Conservation (phyloP, 805 yeast genomes). For the Wickerhamiella brachini region DNA sequence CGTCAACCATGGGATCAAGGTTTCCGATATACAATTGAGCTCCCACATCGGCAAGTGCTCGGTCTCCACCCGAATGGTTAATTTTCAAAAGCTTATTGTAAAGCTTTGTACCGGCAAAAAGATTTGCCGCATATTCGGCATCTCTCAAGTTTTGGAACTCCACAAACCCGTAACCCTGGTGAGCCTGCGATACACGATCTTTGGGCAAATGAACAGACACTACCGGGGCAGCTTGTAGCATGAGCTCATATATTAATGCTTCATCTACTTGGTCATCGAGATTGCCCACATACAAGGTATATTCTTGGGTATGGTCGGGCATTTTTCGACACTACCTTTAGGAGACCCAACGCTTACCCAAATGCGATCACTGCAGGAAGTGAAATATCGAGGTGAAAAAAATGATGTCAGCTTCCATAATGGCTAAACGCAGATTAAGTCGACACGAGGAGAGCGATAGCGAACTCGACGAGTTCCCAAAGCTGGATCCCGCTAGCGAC, state of each 20-base stretch:
- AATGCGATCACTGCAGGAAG: neutral
- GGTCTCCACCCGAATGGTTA: conserved; percentile 21
- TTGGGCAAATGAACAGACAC: conserved; percentile 58
- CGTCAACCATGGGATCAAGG: conserved; percentile 54
- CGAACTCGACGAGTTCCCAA: neutral
- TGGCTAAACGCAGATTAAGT: neutral
- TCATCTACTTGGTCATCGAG: conserved; percentile 66
- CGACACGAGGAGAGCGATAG: neutral
- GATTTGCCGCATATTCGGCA: conserved; percentile 51
- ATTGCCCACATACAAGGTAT: conserved; percentile 57
- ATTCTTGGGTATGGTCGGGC: neutral
- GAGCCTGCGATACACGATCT: conserved; percentile 54
- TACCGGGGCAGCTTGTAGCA: conserved; percentile 76
- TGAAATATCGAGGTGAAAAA: neutral
- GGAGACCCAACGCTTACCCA: neutral
- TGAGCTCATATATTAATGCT: conserved; percentile 59
- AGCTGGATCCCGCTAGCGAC: neutral
- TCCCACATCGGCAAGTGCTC: conserved; percentile 32
- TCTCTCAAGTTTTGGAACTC: conserved; percentile 50
- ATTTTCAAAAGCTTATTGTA: conserved; percentile 43
- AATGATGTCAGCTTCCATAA: conserved; percentile 1
- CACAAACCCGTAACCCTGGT: conserved; percentile 83
- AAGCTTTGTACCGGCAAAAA: conserved; percentile 46
- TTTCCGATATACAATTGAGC: conserved; percentile 61
- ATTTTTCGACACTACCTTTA: too few relatives aligned